phyloP scores from a whole-genome alignment of 768 basidiomycete genomes.

The Suillus alpinus region DNA sequence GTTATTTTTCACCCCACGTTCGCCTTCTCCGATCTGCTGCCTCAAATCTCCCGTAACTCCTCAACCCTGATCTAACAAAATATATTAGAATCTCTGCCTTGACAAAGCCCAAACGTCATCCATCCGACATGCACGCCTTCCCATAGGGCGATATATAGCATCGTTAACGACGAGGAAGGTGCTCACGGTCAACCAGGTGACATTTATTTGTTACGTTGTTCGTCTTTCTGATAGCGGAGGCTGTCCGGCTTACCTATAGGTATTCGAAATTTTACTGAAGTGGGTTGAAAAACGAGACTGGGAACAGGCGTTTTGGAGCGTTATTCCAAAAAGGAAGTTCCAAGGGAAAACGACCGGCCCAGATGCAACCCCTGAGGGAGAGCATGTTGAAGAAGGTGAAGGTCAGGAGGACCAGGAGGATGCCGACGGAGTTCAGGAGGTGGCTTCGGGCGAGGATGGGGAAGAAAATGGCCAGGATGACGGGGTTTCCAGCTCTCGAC shows the following conservation, averaged over 20 bases:
- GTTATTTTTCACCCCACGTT: background rate
- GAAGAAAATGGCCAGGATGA: slow-evolving; percentile 9
- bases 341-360: slow-evolving; percentile 31
- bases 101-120: slow-evolving; percentile 76
- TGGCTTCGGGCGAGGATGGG: slow-evolving; percentile 5
- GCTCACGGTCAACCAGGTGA: slow-evolving; percentile 90
- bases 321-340: slow-evolving; percentile 92
- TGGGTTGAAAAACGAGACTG: slow-evolving; percentile 88
- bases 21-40: background rate
- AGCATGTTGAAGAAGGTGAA: slow-evolving; percentile 11
- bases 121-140: slow-evolving; percentile 84
- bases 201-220: slow-evolving; percentile 11
- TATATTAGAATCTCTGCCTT: slow-evolving; percentile 75
- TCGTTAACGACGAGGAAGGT: slow-evolving; percentile 90
- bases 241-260: slow-evolving; percentile 30
- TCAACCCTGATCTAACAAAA: slow-evolving; percentile 15
- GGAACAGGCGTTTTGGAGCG: slow-evolving; percentile 82
- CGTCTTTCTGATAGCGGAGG: background rate
- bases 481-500: slow-evolving; percentile 11
- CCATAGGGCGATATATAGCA: slow-evolving; percentile 88
- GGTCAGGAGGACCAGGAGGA: slow-evolving; percentile 16
- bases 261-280: slow-evolving; percentile 86
- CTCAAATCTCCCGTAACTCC: background rate
- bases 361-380: slow-evolving; percentile 16
- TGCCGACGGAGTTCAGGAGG: slow-evolving; percentile 17